Evolutionary conservation across 176 grass and related monocot species (phyloP).

Genomic region (Oryza brachyantha): DNA sequence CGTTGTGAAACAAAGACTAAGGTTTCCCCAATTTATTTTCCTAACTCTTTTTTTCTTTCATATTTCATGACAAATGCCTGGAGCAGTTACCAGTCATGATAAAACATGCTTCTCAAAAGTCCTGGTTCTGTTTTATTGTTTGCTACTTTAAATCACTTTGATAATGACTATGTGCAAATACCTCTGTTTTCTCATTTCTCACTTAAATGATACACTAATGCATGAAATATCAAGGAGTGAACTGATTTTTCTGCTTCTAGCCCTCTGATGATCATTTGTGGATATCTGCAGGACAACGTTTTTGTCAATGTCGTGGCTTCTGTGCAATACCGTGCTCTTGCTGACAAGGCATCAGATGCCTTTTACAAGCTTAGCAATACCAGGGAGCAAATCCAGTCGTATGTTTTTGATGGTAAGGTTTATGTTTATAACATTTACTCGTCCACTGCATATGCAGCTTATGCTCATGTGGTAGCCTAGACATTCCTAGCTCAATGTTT

Average conservation of each 20-base stretch:
- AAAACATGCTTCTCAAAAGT: background rate
- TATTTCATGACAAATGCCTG: background rate
- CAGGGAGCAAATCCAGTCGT: slow-evolving; percentile 78
- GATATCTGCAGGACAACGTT: slow-evolving; percentile 84
- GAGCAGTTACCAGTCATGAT: slow-evolving; percentile 15
- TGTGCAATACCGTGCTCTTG: slow-evolving; percentile 74
- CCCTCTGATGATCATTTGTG: slow-evolving; percentile 9
- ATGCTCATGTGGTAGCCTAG: background rate
- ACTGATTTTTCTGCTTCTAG: background rate
- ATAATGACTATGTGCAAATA: background rate
- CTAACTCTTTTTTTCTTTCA: background rate
- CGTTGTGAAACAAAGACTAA: slow-evolving; percentile 91
- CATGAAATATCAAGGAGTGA: background rate
- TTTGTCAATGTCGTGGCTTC: slow-evolving; percentile 94
- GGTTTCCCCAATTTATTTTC: slow-evolving; percentile 22
- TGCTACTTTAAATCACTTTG: background rate
- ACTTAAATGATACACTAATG: background rate
- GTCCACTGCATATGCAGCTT: background rate
- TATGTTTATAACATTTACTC: background rate
- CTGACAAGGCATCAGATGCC: slow-evolving; percentile 75
- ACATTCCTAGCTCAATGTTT: slow-evolving; percentile 4
- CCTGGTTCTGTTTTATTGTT: background rate
- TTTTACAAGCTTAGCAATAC: slow-evolving; percentile 93
- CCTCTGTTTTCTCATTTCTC: slow-evolving; percentile 14
- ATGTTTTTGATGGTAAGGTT: slow-evolving; percentile 88